Evolutionary conservation across 306 rosid species (phyloP), one percentile per base, ranked within the genome.

Genomic region (Mimosa pudica): DNA sequence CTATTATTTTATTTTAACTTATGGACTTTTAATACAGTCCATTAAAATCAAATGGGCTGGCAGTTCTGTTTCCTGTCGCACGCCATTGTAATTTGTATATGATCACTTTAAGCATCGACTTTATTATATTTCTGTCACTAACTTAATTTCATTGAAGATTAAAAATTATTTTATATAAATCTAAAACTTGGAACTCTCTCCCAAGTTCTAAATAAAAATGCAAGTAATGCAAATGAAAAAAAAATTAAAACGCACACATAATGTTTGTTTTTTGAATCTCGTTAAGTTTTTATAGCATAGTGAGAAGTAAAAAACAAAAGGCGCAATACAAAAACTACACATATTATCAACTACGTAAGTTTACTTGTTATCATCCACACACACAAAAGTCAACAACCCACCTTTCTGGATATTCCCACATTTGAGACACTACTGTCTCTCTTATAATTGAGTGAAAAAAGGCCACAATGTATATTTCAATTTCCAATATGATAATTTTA

Each of bases 361-460:
- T 77, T 46, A 66, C 61, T 79, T 75, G 46, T 74, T 73, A 81
- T 82, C 86, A 82, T 84, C 84, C 80, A 77, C 82, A 78, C 36
- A 51, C 18, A 13, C 52, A 24, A 0, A 24, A 24, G 30, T 24
- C 30, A 48, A 48, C 52, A 13, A 46, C 49, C 49, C 11, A 8
- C 49, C 49, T 46, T 46, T 46, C 49, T 46, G 49, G 49, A 10
- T 46, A 46, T 46, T 10, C 49, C 49, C 10, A 8, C 49, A 46
- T 46, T 46, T 8, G 49, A 46, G 49, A 46, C 9, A 10, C 49
- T 10, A 10, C 49, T 10, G 9, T 46, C 11, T 17, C 32, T 55
- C 62, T n/a, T 30, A 55, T 55, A n/a, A 55, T 55, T 55, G 62
- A 55, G 62, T 17, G 62, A 17, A 55, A 55, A 55, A 55, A 55